Evolutionary conservation across 768 basidiomycete species (phyloP).

Genomic region (Trametes meyenii): DNA sequence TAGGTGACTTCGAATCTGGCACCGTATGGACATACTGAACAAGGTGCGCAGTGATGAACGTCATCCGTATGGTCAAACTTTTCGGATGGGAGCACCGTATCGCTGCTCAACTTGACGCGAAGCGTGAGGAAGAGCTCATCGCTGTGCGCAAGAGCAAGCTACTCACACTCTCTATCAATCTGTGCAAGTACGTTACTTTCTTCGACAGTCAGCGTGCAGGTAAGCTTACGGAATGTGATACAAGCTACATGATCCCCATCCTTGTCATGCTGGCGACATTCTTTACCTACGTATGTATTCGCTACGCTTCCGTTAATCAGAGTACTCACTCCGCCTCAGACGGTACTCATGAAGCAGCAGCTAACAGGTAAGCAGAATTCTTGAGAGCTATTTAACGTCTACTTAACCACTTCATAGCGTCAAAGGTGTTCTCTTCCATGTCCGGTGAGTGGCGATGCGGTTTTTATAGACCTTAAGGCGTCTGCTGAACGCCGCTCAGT

Average conservation of each 20-base stretch:
- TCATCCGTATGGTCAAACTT: conserved; percentile 50
- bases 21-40: conserved; percentile 17
- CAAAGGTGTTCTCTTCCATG: conserved; percentile 24
- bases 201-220: conserved; percentile 1
- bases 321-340: conserved; percentile 20
- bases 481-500: background rate
- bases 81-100: conserved; percentile 51
- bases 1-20: conserved; percentile 1
- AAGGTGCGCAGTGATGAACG: conserved; percentile 40
- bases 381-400: background rate
- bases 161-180: conserved; percentile 48
- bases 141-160: conserved; percentile 56
- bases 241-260: conserved; percentile 60
- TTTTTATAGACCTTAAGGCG: background rate
- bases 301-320: background rate
- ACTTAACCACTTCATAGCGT: conserved; percentile 7
- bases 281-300: conserved; percentile 52
- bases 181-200: conserved; percentile 42
- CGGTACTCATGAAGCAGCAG: conserved; percentile 41
- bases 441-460: conserved; percentile 15
- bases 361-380: conserved; percentile 34
- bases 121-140: conserved; percentile 62
- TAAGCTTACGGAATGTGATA: background rate
- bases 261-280: conserved; percentile 67
- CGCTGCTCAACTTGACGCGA: conserved; percentile 51